Evolutionary conservation across 805 yeast species (phyloP).

Genomic region (Ogataea ramenticola): DNA sequence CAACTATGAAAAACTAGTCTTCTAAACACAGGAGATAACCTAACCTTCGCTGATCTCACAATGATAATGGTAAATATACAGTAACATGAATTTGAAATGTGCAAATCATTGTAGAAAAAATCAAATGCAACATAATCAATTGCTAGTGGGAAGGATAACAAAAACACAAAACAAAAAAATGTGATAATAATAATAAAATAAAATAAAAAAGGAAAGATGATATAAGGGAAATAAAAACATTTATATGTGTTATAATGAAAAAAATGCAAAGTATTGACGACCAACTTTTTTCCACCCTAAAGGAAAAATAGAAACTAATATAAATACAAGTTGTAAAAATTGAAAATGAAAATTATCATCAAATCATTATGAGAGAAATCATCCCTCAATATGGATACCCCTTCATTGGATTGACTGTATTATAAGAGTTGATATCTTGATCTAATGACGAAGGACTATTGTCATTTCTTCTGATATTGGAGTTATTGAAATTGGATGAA

Average conservation of each 20-base stretch:
- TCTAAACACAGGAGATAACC: background rate
- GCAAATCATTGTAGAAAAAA: background rate
- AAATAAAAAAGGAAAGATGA: background rate
- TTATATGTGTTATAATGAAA: background rate
- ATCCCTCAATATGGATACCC: slow-evolving; percentile 3
- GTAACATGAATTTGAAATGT: background rate
- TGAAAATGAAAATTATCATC: background rate
- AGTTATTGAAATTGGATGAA: background rate
- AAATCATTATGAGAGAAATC: too few species aligned
- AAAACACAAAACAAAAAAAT: background rate
- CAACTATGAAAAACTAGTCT: slow-evolving; percentile 1
- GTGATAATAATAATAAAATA: background rate
- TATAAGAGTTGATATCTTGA: background rate
- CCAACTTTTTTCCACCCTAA: too few species aligned
- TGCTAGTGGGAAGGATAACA: too few species aligned
- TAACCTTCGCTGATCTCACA: background rate
- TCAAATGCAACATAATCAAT: too few species aligned
- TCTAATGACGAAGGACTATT: background rate
- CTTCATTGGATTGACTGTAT: slow-evolving; percentile 5
- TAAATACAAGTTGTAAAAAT: background rate
- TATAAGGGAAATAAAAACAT: background rate
- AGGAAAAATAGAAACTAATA: background rate
- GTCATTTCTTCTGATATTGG: background rate
- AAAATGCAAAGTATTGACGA: too few species aligned
- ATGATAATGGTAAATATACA: background rate